Evolutionary conservation across 148 eudicot species (phyloP).

Genomic region (Cornus florida): DNA sequence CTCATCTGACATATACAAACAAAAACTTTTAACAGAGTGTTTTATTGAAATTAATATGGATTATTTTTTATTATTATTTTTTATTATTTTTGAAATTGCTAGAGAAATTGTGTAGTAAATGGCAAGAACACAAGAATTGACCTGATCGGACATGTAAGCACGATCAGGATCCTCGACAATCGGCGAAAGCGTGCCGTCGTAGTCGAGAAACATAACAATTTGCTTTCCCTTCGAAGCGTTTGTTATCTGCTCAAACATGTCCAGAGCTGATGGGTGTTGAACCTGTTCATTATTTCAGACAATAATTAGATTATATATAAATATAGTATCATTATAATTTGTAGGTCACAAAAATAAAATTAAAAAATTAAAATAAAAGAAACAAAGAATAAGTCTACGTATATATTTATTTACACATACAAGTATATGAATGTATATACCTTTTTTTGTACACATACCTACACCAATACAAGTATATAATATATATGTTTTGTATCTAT

Average conservation of each 20-base stretch:
- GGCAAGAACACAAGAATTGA: constrained; percentile 12
- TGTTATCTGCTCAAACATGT: constrained; percentile 77
- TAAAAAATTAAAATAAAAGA: background rate
- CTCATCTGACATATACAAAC: constrained; percentile 64
- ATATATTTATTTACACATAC: background rate
- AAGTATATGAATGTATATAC: too few species aligned
- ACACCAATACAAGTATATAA: too few species aligned
- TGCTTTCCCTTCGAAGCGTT: constrained; percentile 82
- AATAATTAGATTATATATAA: background rate
- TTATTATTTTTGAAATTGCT: background rate
- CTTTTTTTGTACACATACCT: too few species aligned
- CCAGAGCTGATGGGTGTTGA: constrained; percentile 65
- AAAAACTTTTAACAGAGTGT: background rate
- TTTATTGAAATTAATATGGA: background rate
- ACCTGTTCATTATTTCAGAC: constrained; percentile 23
- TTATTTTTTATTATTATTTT: too few species aligned
- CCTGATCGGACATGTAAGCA: constrained; percentile 81
- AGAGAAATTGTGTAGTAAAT: background rate
- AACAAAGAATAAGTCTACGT: background rate
- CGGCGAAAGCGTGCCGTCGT: constrained; percentile 92
- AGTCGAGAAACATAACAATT: constrained; percentile 80
- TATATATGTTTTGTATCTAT: too few species aligned
- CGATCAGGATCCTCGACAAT: constrained; percentile 85
- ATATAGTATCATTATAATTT: background rate
- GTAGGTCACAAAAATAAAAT: background rate